These are phyloP conservation scores for Croton setiger DNA, from an alignment of 441 rosid genomes.

Conservation along the genomic window DNA sequence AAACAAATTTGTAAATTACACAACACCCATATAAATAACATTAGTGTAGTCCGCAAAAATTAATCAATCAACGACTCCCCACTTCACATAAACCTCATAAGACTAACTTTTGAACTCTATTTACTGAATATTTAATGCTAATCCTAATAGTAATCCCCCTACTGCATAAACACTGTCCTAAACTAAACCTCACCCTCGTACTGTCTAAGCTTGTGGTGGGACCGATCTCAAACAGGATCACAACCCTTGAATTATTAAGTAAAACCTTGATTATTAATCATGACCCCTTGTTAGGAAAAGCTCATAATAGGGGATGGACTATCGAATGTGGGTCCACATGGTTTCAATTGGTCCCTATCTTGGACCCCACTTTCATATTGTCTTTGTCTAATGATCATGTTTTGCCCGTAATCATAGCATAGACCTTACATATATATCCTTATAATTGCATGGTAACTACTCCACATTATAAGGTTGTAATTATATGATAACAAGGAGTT, in stretches of 20 bases:
- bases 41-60: no score
- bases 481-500: slow-evolving; percentile 18
- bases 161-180: slow-evolving; percentile 4
- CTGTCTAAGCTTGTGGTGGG: slow-evolving; percentile 3
- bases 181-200: background rate
- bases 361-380: slow-evolving; percentile 28
- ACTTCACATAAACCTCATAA: no score
- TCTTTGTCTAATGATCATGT: slow-evolving; percentile 28
- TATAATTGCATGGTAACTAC: slow-evolving; percentile 10
- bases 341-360: slow-evolving; percentile 35
- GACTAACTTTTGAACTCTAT: no score
- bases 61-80: no score
- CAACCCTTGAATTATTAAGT: slow-evolving; percentile 3
- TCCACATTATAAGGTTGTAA: slow-evolving; percentile 1
- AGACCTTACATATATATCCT: background rate
- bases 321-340: slow-evolving; percentile 20
- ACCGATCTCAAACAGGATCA: slow-evolving; percentile 4
- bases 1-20: no score
- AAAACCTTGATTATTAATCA: slow-evolving; percentile 16
- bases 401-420: slow-evolving; percentile 33
- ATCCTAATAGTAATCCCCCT: background rate
- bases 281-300: slow-evolving; percentile 16
- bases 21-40: no score
- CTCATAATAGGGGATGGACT: slow-evolving; percentile 15
- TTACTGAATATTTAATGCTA: no score